Percentiles rank a stretch among this genome's conserved stretches.
phyloP scores from a whole-genome alignment of 768 basidiomycete species.

The Hericium coralloides region DNA sequence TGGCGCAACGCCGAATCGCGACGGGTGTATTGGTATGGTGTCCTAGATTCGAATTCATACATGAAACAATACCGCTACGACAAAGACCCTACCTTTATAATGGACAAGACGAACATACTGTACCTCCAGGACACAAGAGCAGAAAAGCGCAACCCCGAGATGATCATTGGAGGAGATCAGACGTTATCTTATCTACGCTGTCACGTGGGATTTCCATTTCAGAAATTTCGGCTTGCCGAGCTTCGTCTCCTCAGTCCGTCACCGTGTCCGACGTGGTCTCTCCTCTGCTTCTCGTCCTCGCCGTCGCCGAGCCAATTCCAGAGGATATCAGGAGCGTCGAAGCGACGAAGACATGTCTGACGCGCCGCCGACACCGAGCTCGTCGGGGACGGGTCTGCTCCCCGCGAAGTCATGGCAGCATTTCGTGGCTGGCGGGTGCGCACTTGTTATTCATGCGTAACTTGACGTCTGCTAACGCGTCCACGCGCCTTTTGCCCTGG shows the following conservation, averaged over 20 bases:
- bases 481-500: too few species aligned
- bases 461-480: too few species aligned
- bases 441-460: constrained; percentile 1
- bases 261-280: constrained; percentile 2
- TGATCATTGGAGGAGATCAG: neutral
- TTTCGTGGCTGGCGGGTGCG: constrained; percentile 82
- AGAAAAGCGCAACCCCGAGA: neutral
- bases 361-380: constrained; percentile 12
- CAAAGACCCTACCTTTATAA: constrained; percentile 22
- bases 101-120: constrained; percentile 30
- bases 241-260: neutral
- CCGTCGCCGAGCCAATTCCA: too few species aligned
- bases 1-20: constrained; percentile 71
- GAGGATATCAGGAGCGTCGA: too few species aligned
- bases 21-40: constrained; percentile 81
- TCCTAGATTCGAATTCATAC: constrained; percentile 42
- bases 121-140: neutral
- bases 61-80: neutral
- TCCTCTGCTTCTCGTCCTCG: constrained; percentile 10
- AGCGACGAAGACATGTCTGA: neutral
- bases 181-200: constrained; percentile 15
- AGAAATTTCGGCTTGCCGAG: neutral
- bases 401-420: constrained; percentile 80
- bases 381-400: constrained; percentile 24
- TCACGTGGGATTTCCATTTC: neutral